Base-by-base conservation (phyloP, 495 filamentous ascomycete species). In the Penicillium arizonense region DNA sequence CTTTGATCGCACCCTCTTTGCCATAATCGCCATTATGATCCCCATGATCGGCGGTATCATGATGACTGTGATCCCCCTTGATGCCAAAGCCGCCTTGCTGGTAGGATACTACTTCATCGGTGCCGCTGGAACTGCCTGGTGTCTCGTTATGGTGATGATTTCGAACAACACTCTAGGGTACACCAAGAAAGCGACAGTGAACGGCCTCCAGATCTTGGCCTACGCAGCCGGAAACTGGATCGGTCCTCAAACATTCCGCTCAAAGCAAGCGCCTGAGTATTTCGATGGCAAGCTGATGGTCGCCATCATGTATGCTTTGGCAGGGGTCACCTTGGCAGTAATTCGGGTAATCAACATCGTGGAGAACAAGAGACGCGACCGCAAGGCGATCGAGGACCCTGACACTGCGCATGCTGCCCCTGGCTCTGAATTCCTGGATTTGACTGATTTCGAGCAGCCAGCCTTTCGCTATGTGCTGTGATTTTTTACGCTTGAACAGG, bases 91-190 rank as follows among this genome's bases (percentile, higher is more conserved):
- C 5, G 77, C 73, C 2, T 59, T 74, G 13, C 71, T 82, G 23
- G 67, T 65, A 1, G 77, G 77, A 3, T 81, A 79, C 63, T 82
- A 82, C 48, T 44, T 81, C 2, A 75, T 71, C 8, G 66, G 74
- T 40, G 65, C 72, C 9, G 53, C 55, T 34, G 62, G 76, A 6
- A 76, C 71, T 34, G 69, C 73, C 9, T 82, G 81, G 57, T 76
- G 78, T 1, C 71, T 72, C 2, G 44, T 82, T 0, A 62, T 82
- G 8, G 69, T 67, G 6, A 59, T 80, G 12, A 78, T 79, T 28
- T 68, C 64, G 0, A 75, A 68, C 23, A 83, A 84, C 39, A 71
- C 82, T 1, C 74, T 78, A 4, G 80, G 80, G 26, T 84, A 80
- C 64, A 83, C 81, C 10, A 84, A 84, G 62, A 83, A 83, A 47